These are phyloP conservation scores for Phytophthora megakarya DNA, from an alignment of 352 stramenopile genomes.

Conservation along the genomic window DNA sequence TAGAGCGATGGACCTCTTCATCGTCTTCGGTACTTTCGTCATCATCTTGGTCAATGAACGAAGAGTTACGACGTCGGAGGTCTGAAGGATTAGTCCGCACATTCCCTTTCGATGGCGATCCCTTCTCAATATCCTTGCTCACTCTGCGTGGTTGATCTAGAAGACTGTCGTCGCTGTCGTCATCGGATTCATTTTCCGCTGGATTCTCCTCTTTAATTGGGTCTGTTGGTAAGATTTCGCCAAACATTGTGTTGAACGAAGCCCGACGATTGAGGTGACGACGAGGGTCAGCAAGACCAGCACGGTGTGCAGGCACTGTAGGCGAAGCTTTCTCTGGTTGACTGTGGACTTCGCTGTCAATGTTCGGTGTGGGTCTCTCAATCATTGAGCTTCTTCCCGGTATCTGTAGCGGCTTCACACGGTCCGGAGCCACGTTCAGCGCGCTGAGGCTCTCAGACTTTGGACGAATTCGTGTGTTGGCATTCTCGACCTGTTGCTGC, in stretches of 20 bases:
- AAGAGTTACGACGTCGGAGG: conserved; percentile 34
- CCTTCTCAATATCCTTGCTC: conserved; percentile 30
- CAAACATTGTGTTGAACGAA: conserved; percentile 66
- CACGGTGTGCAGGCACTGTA: conserved; percentile 31
- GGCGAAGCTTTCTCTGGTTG: conserved; percentile 26
- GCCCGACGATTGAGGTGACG: conserved; percentile 68
- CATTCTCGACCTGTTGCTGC: conserved; percentile 35
- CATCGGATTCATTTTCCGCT: conserved; percentile 54
- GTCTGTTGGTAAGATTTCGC: conserved; percentile 49
- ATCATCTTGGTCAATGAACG: conserved; percentile 38
- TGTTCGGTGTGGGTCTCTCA: conserved; percentile 31
- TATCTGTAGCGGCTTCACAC: conserved; percentile 17
- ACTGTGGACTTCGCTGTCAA: conserved; percentile 24
- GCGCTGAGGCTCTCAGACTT: conserved; percentile 54
- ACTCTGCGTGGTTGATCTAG: conserved; percentile 17
- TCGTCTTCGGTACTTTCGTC: conserved; percentile 44
- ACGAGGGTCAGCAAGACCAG: conserved; percentile 51
- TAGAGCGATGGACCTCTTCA: conserved; percentile 24
- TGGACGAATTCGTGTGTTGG: conserved; percentile 41
- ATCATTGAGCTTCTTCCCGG: conserved; percentile 43
- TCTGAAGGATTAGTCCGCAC: conserved; percentile 24
- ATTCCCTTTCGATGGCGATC: conserved; percentile 27
- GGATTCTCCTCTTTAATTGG: conserved; percentile 72
- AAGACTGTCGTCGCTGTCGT: conserved; percentile 41
- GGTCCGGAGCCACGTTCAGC: conserved; percentile 32